These are phyloP conservation scores for Colletotrichum theobromicola DNA, from an alignment of 2,329 filamentous ascomycete genomes.

Conservation along the genomic window DNA sequence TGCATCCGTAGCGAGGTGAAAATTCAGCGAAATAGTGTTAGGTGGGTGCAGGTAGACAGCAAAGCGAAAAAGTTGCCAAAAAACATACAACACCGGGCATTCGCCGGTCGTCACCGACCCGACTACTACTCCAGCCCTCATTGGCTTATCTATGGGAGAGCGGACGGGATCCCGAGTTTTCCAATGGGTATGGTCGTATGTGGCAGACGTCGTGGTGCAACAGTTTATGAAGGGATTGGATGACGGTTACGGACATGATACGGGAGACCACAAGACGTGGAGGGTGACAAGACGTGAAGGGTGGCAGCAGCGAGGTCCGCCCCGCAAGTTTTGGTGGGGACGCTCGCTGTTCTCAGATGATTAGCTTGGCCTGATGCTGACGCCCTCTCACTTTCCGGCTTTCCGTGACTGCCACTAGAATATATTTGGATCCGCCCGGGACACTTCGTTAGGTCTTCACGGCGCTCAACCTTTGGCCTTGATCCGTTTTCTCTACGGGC, in stretches of 20 bases:
- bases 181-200: not conserved
- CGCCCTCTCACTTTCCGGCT: not conserved
- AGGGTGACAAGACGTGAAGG: too few relatives aligned
- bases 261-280: too few relatives aligned
- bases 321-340: not conserved
- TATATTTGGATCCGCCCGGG: too few relatives aligned
- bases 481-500: not conserved
- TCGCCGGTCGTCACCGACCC: not conserved
- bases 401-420: not conserved
- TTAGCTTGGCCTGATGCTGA: not conserved
- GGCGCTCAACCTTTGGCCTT: not conserved
- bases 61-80: not conserved
- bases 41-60: not conserved
- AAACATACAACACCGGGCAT: not conserved
- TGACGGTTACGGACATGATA: not conserved
- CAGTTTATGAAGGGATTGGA: not conserved
- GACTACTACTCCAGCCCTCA: not conserved
- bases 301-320: not conserved
- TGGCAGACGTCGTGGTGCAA: fast-evolving
- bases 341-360: not conserved
- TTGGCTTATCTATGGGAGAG: not conserved
- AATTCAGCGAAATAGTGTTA: not conserved
- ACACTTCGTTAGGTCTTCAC: not conserved
- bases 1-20: not conserved
- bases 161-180: not conserved